A percentile compares a stretch with the other conserved stretches of the same genome.
phyloP scores from a whole-genome alignment of 495 filamentous ascomycete genomes.

The Rusavskia elegans region DNA sequence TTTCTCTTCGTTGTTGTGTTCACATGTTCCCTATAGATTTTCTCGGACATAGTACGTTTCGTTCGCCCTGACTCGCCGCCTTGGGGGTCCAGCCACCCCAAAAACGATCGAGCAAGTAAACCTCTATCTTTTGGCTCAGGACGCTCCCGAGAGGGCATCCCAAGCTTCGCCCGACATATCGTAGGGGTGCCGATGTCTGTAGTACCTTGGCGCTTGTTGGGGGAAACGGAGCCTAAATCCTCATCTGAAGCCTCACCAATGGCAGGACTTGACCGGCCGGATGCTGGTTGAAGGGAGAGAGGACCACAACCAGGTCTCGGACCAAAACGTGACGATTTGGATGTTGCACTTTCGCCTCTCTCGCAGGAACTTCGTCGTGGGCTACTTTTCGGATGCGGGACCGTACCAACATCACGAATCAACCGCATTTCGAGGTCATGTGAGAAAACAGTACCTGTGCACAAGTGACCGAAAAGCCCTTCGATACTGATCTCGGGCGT shows the following conservation, averaged over 20 bases:
- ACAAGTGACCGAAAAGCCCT: slow-evolving; percentile 56
- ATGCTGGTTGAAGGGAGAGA: background rate
- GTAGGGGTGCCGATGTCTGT: background rate
- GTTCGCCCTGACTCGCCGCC: background rate
- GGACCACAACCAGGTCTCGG: too few relatives aligned
- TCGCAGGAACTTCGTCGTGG: background rate
- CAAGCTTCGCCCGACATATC: background rate
- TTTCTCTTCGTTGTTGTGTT: too few relatives aligned
- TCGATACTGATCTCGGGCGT: slow-evolving; percentile 42
- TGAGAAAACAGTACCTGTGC: slow-evolving; percentile 38
- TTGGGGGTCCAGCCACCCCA: background rate
- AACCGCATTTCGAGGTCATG: slow-evolving; percentile 51
- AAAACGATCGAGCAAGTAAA: background rate
- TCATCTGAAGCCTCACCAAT: background rate
- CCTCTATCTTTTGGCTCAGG: background rate
- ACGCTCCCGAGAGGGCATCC: background rate
- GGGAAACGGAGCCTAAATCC: background rate
- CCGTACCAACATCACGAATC: slow-evolving; percentile 5
- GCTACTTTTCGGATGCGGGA: background rate
- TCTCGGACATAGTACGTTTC: background rate
- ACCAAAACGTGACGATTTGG: too few relatives aligned
- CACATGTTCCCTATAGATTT: background rate
- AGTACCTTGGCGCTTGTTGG: background rate
- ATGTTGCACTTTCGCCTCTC: too few relatives aligned
- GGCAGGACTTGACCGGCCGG: background rate